These are phyloP conservation scores for Neurospora crassa DNA, from an alignment of 2,329 filamentous ascomycete genomes.

Conservation along the genomic window DNA sequence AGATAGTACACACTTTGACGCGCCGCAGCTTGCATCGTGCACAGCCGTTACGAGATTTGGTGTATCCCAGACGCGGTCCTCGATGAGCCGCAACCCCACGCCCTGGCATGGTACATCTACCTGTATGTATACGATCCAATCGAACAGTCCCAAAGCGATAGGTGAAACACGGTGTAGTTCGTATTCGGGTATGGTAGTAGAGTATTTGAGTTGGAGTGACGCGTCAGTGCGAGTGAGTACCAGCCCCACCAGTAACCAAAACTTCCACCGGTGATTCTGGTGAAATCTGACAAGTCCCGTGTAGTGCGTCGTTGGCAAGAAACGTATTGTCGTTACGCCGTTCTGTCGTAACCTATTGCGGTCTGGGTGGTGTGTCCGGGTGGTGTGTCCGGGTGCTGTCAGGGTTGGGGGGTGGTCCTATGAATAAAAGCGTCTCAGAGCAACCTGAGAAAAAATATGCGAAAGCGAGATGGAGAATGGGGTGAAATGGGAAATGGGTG, in stretches of 20 bases:
- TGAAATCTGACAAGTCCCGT: background rate
- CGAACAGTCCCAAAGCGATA: background rate
- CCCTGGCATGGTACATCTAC: background rate
- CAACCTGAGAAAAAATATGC: background rate
- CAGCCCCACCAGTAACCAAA: background rate
- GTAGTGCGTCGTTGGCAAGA: background rate
- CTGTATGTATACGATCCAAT: background rate
- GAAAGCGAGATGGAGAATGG: slow-evolving; percentile 6
- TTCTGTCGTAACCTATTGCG: background rate
- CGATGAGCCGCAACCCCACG: background rate
- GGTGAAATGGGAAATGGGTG: background rate
- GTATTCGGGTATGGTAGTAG: background rate
- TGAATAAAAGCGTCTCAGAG: too few relatives aligned
- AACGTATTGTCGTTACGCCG: background rate
- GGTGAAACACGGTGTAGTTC: background rate
- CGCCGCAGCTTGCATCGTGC: slow-evolving; percentile 27
- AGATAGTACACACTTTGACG: slow-evolving; percentile 22
- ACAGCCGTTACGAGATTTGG: slow-evolving; percentile 27
- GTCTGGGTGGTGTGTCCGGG: background rate
- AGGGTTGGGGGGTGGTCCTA: background rate
- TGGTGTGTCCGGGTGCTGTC: background rate
- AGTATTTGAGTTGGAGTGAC: too few relatives aligned
- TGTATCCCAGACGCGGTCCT: slow-evolving; percentile 23
- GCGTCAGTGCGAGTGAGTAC: background rate
- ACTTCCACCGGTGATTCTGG: background rate